These are phyloP conservation scores for Fusarium floridanum DNA, from an alignment of 2,329 filamentous ascomycete genomes.

Conservation along the genomic window DNA sequence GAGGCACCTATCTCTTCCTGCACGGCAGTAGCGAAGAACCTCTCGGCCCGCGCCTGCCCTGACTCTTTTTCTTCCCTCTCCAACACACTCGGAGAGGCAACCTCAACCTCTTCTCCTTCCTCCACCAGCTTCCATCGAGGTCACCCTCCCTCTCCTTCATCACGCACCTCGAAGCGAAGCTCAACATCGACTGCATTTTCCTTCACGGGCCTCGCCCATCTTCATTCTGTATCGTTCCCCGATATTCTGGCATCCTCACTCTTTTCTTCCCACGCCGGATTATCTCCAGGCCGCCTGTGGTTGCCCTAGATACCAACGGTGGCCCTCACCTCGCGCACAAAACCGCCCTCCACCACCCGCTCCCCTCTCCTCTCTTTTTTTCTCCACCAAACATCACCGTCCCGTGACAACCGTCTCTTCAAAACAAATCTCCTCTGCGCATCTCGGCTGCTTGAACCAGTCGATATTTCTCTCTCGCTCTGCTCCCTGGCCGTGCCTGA, in stretches of 20 bases:
- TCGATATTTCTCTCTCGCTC: not conserved
- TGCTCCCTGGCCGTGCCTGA: no score
- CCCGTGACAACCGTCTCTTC: not conserved
- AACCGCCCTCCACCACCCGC: not conserved
- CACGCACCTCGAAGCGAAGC: not conserved
- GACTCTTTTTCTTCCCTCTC: not conserved
- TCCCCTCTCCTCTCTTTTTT: conserved; percentile 1
- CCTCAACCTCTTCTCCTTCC: not conserved
- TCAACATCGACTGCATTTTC: not conserved
- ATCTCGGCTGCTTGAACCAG: not conserved
- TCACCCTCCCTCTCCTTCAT: not conserved
- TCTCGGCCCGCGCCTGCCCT: not conserved
- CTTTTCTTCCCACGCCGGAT: not conserved
- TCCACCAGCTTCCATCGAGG: not conserved
- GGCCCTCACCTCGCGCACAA: not conserved
- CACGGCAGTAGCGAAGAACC: not conserved
- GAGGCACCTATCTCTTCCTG: not conserved
- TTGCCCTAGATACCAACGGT: not conserved
- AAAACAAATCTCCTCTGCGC: not conserved
- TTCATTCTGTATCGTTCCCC: not conserved
- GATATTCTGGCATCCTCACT: not conserved
- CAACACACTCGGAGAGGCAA: not conserved
- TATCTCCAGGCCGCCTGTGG: not conserved
- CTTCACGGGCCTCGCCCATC: not conserved
- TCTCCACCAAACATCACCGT: conserved; percentile 1